phyloP scores from a whole-genome alignment of 2,329 filamentous ascomycete genomes.

The Emergomyces pasteurianus region DNA sequence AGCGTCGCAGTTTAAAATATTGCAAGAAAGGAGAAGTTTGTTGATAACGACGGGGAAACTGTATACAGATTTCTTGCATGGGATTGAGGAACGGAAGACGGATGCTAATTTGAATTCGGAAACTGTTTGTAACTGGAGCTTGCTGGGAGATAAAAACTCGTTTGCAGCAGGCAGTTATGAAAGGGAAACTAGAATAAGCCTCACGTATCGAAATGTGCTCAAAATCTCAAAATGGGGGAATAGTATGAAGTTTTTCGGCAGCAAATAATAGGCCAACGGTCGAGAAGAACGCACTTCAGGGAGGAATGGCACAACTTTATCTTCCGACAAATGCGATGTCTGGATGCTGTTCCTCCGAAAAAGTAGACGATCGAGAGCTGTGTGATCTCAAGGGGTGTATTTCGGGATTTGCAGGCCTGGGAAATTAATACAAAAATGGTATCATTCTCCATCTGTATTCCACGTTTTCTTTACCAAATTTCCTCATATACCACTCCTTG shows the following conservation, averaged over 20 bases:
- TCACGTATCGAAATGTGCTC: conserved; percentile 71
- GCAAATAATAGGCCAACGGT: conserved; percentile 14
- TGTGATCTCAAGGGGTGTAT: background rate
- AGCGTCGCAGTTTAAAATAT: conserved; percentile 42
- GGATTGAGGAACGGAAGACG: conserved; percentile 42
- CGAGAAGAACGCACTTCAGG: conserved; percentile 5
- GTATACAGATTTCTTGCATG: conserved; percentile 48
- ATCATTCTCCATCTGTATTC: conserved; percentile 62
- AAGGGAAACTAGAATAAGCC: conserved; percentile 43
- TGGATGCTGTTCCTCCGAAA: background rate
- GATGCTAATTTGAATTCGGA: conserved; percentile 52
- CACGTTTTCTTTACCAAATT: conserved; percentile 58
- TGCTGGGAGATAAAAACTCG: conserved; percentile 35
- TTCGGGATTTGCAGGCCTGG: background rate
- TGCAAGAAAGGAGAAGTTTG: conserved; percentile 73
- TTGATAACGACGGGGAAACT: conserved; percentile 44
- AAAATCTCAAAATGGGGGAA: conserved; percentile 63
- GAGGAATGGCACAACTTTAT: background rate
- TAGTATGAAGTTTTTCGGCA: conserved; percentile 46
- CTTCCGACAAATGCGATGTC: background rate
- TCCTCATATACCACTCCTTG: conserved; percentile 63
- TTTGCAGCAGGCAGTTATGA: conserved; percentile 32
- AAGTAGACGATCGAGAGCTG: background rate
- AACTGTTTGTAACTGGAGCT: conserved; percentile 45
- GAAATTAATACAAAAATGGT: conserved; percentile 37